Base-by-base conservation (phyloP, 1,139 yeast species). In the Geotrichum citri-aurantii region DNA sequence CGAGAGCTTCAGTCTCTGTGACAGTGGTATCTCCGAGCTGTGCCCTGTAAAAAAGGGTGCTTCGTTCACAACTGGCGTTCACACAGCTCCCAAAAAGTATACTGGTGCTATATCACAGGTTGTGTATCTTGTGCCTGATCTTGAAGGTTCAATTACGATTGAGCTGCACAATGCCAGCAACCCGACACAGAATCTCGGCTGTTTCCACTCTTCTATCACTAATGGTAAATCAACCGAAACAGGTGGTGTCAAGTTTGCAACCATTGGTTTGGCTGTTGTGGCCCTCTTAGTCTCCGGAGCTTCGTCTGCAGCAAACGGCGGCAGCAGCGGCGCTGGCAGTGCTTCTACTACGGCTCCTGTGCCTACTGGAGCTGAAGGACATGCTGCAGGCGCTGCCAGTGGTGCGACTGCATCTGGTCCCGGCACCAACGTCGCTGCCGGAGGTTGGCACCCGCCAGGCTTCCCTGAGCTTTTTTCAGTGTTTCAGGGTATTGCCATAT, bases 121-220 rank as follows among this genome's bases (percentile, higher is more conserved):
- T 33, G 74, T 72, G 3, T 71, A 67, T 62, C 59, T 59, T 11
- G 64, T 71, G 21, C 74, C 74, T 3, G 74, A 71, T 58, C 59
- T 71, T n/a, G 72, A 71, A 56, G 74, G 71, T 1, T 37, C 58
- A 4, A 66, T 70, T 11, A 60, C 59, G n/a, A 65, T 71, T 40
- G 61, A 59, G 21, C 52, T 71, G 11, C 63, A 47, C 50, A 65
- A 65, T 52, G 66, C 69, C 2, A 47, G 62, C 24, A 65, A 68
- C 49, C 60, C 62, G 6, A 58, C 60, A 21, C 62, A 61, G 27
- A 62, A 61, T 46, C 55, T 65, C 7, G 74, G 73, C n/a, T 71
- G 74, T 59, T 69, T 69, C 48, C 55, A 61, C 33, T 66, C 74
- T 2, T 61, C 65, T 19, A 66, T 71, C 11, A 55, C 66, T 12